Evolutionary conservation across 371 early-diverging fungal species (phyloP).

Genomic region (Actinomortierella wolfii): DNA sequence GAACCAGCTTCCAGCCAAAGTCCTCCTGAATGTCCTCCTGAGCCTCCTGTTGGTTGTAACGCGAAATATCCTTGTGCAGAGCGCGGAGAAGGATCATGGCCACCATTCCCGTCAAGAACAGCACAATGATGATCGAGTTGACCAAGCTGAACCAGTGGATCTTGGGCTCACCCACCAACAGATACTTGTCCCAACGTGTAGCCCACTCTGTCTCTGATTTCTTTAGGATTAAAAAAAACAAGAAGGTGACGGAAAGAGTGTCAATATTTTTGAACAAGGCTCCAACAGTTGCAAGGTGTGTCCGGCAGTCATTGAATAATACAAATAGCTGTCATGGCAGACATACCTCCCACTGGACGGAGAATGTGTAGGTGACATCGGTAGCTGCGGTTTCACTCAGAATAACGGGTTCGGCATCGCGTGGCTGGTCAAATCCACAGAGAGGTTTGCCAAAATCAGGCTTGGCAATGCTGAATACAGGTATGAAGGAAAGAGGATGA

Average conservation of each 20-base stretch:
- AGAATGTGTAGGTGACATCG: conserved; percentile 82
- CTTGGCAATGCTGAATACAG: conserved; percentile 17
- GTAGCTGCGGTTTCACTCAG: conserved; percentile 56
- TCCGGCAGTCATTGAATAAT: too few species aligned
- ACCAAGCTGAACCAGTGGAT: conserved; percentile 84
- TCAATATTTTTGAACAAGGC: neutral
- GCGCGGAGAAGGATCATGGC: conserved; percentile 84
- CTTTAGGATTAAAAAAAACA: conserved; percentile 1
- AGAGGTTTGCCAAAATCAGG: conserved; percentile 27
- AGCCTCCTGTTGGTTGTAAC: conserved; percentile 82
- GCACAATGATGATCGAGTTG: conserved; percentile 89
- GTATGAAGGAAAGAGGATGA: neutral
- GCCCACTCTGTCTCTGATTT: conserved; percentile 82
- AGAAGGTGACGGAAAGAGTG: conserved; percentile 1
- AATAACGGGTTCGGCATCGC: conserved; percentile 47
- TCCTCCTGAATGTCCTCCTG: conserved; percentile 89
- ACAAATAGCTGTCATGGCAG: neutral
- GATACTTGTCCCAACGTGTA: conserved; percentile 94
- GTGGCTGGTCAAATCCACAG: conserved; percentile 43
- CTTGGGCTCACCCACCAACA: conserved; percentile 83
- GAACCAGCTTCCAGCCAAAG: conserved; percentile 91
- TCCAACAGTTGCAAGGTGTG: neutral
- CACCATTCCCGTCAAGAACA: conserved; percentile 90
- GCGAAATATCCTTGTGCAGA: conserved; percentile 84
- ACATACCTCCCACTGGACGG: conserved; percentile 78